phyloP scores from a whole-genome alignment of 495 filamentous ascomycete species.

The Neurospora sp. region DNA sequence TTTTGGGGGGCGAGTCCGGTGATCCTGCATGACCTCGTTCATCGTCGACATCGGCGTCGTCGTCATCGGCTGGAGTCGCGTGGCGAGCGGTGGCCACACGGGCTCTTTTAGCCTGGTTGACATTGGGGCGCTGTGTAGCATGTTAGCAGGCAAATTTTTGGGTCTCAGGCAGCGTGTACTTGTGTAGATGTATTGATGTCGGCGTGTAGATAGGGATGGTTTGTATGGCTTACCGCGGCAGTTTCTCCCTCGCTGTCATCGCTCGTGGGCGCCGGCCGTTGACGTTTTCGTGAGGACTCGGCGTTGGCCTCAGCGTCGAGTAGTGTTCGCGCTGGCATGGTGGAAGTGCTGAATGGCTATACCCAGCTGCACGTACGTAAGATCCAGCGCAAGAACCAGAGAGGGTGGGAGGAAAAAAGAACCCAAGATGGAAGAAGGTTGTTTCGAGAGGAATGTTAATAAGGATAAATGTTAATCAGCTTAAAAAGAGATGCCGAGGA shows the following conservation, averaged over 20 bases:
- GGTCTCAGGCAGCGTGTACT: background rate
- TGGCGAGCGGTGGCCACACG: slow-evolving; percentile 36
- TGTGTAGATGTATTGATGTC: background rate
- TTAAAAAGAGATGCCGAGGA: background rate
- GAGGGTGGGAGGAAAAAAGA: background rate
- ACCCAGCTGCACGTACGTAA: background rate
- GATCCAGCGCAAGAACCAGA: background rate
- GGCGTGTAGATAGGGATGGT: background rate
- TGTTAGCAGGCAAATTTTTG: background rate
- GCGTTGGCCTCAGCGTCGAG: background rate
- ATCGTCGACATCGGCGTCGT: slow-evolving; percentile 22
- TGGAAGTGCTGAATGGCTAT: background rate
- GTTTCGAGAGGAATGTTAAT: background rate
- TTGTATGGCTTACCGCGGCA: background rate
- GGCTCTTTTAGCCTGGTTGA: background rate
- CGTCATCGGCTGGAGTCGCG: slow-evolving; percentile 26
- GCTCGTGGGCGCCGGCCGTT: slow-evolving; percentile 22
- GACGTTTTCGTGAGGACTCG: slow-evolving; percentile 21
- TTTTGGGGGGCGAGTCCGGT: slow-evolving; percentile 27
- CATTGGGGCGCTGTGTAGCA: background rate
- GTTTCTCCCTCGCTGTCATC: slow-evolving; percentile 40
- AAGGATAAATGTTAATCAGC: background rate
- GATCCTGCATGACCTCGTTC: background rate
- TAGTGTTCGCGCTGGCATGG: background rate
- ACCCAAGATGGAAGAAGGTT: background rate